Conservation (phyloP, 148 eudicot species). For the Cornus controversa region DNA sequence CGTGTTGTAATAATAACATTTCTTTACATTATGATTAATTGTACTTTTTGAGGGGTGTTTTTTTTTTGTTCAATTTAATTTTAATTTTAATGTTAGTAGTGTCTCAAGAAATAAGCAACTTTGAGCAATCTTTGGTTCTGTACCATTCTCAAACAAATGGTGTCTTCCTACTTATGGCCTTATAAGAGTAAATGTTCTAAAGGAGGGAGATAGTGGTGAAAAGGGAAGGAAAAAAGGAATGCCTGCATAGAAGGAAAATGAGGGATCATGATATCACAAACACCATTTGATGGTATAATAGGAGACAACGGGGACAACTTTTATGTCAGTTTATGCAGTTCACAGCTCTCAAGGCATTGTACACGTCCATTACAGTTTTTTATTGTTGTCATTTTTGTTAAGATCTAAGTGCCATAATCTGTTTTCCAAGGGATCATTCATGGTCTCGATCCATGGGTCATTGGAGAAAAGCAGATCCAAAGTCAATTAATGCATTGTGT, state of each 20-base stretch:
- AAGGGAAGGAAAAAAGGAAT: neutral
- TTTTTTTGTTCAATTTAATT: neutral
- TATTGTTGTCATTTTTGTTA: neutral
- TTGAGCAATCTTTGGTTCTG: neutral
- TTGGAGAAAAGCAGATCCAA: too few species aligned
- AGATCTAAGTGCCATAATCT: neutral
- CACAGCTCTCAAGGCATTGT: neutral
- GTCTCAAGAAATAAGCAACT: neutral
- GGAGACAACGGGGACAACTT: too few species aligned
- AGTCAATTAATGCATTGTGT: neutral
- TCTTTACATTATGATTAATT: neutral
- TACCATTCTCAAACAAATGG: neutral
- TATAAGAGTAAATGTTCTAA: too few species aligned
- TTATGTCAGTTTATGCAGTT: too few species aligned
- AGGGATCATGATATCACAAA: neutral
- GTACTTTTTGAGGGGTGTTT: too few species aligned
- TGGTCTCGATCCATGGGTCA: too few species aligned
- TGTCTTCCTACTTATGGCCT: neutral
- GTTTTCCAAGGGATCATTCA: neutral
- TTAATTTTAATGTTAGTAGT: neutral
- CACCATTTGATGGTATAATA: neutral
- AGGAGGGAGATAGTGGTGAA: neutral
- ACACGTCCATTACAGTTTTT: too few species aligned
- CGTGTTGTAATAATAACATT: neutral
- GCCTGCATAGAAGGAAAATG: neutral